Conservation (phyloP, 441 rosid genomes). For the Populus hybrid region DNA sequence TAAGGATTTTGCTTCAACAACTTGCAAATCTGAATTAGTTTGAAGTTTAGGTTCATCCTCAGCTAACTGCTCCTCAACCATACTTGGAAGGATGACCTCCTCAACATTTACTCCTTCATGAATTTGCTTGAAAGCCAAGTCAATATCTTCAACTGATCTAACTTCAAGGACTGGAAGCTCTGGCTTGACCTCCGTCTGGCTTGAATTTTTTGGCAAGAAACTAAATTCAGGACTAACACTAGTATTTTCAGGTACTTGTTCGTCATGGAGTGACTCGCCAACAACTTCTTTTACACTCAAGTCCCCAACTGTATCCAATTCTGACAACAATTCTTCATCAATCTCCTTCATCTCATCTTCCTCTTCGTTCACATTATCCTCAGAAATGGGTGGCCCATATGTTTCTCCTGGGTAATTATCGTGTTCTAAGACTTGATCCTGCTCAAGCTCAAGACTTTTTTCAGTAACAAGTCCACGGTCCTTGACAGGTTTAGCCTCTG, state of each 20-base stretch:
- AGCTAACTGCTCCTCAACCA: slow-evolving; percentile 32
- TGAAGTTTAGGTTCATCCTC: slow-evolving; percentile 23
- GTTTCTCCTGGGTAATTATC: slow-evolving; percentile 36
- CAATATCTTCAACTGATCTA: slow-evolving; percentile 55
- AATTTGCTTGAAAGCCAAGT: slow-evolving; percentile 55
- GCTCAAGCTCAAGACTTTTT: slow-evolving; percentile 23
- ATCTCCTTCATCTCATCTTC: slow-evolving; percentile 66
- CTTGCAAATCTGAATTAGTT: slow-evolving; percentile 26
- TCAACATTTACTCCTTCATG: slow-evolving; percentile 46
- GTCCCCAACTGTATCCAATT: no score
- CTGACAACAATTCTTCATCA: slow-evolving; percentile 69
- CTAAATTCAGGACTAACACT: slow-evolving; percentile 22
- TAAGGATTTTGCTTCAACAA: slow-evolving; percentile 41
- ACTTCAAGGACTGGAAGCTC: slow-evolving; percentile 56
- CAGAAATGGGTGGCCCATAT: slow-evolving; percentile 32
- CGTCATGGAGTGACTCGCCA: slow-evolving; percentile 26
- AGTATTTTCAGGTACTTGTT: slow-evolving; percentile 21
- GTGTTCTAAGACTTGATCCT: slow-evolving; percentile 28
- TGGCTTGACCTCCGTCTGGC: slow-evolving; percentile 21
- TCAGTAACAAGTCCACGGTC: slow-evolving; percentile 25
- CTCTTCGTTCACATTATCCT: slow-evolving; percentile 39
- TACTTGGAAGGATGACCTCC: slow-evolving; percentile 55
- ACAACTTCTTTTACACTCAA: slow-evolving; percentile 57
- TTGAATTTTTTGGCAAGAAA: slow-evolving; percentile 23
- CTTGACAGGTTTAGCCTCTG: no score